Evolutionary conservation across 2,329 filamentous ascomycete genomes (phyloP), one percentile per base, ranked within the genome.

Genomic region (Aspergillus calidoustus): DNA sequence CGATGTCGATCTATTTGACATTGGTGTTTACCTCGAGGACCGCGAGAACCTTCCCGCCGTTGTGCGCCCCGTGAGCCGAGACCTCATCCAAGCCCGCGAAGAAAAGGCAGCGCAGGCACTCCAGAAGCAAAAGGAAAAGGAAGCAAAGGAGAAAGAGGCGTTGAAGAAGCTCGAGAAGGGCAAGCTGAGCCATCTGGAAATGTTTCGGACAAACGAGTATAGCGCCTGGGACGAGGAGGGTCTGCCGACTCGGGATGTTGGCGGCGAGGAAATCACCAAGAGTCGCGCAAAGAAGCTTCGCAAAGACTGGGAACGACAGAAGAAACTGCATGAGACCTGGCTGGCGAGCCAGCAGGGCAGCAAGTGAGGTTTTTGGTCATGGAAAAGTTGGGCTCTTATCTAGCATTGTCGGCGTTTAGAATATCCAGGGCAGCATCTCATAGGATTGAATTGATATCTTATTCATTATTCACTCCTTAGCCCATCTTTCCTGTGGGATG

Each of bases 241-340:
- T 0, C 64, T 97, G 65, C 93, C 94, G 2, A 90, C 86, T 0
- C 91, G 88, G 78, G 87, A 93, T 74, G 88, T 87, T 64, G 88
- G 91, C 34, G 93, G 92, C 0, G 88, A 87, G 63, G 92, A 96
- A 68, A 83, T 97, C 43, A 86, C 91, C 4, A 97, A 97, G 82
- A 90, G 85, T 62, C 86, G 88, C 72, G 72, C 80, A 54, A 97
- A 97, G 84, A 93, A 92, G 81, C 77, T 97, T 69, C 89, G 84
- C 79, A 97, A 97, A 82, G 89, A 92, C 59, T 96, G 91, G 91
- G 91, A 96, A 69, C 88, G 84, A 74, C 94, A 97, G 81, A 95
- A 93, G 83, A 96, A 94, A 84, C 57, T 62, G 6, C 63, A 65
- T 50, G 63, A 65, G 44, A 54, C 63, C 41, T 65, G 63, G 63